Evolutionary conservation across 2,329 filamentous ascomycete species (phyloP).

Genomic region (Apiospora hydei): DNA sequence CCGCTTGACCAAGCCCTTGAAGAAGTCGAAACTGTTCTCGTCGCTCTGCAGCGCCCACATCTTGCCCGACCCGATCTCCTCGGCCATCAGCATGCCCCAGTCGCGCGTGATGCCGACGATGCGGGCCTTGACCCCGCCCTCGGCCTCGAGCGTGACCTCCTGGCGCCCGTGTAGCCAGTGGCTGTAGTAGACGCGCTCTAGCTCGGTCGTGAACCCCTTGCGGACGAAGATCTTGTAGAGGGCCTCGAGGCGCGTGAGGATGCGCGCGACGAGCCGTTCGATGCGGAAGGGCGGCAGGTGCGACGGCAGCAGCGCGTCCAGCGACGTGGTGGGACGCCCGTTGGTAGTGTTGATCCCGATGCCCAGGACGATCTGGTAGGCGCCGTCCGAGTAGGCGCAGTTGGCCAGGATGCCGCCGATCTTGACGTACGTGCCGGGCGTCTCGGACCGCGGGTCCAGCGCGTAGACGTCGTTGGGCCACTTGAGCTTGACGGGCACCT

Average conservation of each 20-base stretch:
- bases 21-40: constrained; percentile 98
- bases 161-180: constrained; percentile 87
- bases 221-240: constrained; percentile 79
- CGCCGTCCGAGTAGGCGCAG: constrained; percentile 77
- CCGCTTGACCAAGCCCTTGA: constrained; percentile 82
- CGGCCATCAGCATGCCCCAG: constrained; percentile 85
- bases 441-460: constrained; percentile 64
- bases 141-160: constrained; percentile 76
- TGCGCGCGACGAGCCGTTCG: constrained; percentile 82
- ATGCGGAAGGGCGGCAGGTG: constrained; percentile 66
- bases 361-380: constrained; percentile 86
- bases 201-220: constrained; percentile 74
- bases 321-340: constrained; percentile 82
- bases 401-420: constrained; percentile 94
- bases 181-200: constrained; percentile 81
- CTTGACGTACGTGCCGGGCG: constrained; percentile 74
- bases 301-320: constrained; percentile 73
- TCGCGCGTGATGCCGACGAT: constrained; percentile 91
- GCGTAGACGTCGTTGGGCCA: constrained; percentile 98
- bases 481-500: constrained; percentile 84
- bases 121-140: constrained; percentile 75
- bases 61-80: constrained; percentile 84
- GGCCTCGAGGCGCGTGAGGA: constrained; percentile 79
- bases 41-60: constrained; percentile 90
- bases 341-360: constrained; percentile 89